These are phyloP conservation scores for Apiospora koreana DNA, from an alignment of 2,329 filamentous ascomycete species.

Conservation along the genomic window DNA sequence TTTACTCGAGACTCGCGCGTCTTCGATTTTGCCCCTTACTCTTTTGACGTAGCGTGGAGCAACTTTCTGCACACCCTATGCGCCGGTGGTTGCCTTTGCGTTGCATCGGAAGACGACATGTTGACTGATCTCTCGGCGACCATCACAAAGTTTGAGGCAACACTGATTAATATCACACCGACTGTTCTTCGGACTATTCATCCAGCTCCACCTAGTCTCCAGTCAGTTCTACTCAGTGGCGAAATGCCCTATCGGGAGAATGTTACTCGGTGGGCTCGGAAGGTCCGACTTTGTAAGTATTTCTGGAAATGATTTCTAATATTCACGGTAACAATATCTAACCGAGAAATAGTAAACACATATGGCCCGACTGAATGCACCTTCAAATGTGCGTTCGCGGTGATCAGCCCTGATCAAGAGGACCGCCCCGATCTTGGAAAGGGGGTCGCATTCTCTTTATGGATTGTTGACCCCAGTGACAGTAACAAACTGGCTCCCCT, in stretches of 20 bases:
- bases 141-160: conserved; percentile 17
- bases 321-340: not conserved
- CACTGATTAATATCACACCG: conserved; percentile 13
- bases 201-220: not conserved
- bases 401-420: not conserved
- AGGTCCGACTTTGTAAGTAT: not conserved
- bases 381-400: not conserved
- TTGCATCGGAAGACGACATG: conserved; percentile 37
- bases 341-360: conserved; percentile 27
- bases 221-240: not conserved
- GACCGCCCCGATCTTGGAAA: conserved; percentile 18
- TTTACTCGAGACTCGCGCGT: conserved; percentile 15
- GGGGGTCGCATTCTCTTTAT: conserved; percentile 16
- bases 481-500: not conserved
- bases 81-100: conserved; percentile 26
- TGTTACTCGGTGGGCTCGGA: not conserved
- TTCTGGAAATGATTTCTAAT: too few relatives aligned
- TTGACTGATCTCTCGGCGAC: conserved; percentile 24
- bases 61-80: conserved; percentile 38
- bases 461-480: conserved; percentile 1
- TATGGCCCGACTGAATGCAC: conserved; percentile 7
- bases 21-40: conserved; percentile 30
- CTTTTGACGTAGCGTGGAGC: conserved; percentile 38
- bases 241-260: conserved; percentile 4
- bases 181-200: conserved; percentile 13